These are phyloP conservation scores for Cucurbita moschata DNA, from an alignment of 306 rosid genomes.

Conservation along the genomic window DNA sequence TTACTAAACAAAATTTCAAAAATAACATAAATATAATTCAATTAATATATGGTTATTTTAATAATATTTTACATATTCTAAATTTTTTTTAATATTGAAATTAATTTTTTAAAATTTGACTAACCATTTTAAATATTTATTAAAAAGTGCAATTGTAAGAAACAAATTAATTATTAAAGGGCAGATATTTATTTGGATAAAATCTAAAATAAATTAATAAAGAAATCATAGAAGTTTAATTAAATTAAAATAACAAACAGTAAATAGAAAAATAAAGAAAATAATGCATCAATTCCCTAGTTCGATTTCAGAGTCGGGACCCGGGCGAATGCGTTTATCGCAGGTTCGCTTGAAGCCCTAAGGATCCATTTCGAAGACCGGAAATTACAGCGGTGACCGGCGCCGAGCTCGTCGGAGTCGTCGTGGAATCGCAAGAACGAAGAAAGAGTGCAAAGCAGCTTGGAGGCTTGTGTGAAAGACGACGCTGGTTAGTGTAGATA, in stretches of 20 bases:
- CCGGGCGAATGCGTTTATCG: not conserved
- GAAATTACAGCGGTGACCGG: not conserved
- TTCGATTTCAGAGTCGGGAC: not conserved
- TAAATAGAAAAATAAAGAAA: not conserved
- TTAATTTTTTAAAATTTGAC: no score
- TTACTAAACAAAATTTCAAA: no score
- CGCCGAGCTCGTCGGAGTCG: not conserved
- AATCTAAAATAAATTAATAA: no score
- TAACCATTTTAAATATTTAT: no score
- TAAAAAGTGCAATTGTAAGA: no score
- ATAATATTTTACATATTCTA: no score
- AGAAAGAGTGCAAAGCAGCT: not conserved
- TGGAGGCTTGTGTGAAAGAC: not conserved
- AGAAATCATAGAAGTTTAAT: no score
- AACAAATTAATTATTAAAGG: no score
- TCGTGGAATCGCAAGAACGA: not conserved
- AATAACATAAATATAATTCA: no score
- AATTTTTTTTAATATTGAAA: no score
- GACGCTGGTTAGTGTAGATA: not conserved
- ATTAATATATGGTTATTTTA: no score
- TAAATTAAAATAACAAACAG: not conserved
- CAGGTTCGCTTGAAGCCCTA: conserved; percentile 3
- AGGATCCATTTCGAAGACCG: not conserved
- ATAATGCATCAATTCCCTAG: not conserved
- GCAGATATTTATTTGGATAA: no score